These are phyloP conservation scores for Alliaria petiolata DNA, from an alignment of 345 rosid genomes.

Conservation along the genomic window DNA sequence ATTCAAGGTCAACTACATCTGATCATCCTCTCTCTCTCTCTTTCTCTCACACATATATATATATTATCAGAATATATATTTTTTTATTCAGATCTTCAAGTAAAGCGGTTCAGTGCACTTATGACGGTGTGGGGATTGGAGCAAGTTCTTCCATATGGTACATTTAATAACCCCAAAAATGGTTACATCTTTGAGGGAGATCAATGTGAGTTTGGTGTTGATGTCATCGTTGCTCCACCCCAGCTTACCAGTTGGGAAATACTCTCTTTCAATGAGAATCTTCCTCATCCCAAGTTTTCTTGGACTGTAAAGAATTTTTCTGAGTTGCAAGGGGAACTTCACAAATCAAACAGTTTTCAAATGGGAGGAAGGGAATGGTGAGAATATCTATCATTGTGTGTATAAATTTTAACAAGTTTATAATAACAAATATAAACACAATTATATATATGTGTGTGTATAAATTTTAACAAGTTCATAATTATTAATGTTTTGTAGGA, in stretches of 20 bases:
- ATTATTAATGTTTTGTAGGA: neutral
- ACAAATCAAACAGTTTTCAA: neutral
- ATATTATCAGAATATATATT: neutral
- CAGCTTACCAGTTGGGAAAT: slow-evolving; percentile 12
- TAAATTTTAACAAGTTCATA: neutral
- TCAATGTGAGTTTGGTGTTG: slow-evolving; percentile 13
- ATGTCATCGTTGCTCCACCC: neutral
- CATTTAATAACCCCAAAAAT: neutral
- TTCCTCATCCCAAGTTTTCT: neutral
- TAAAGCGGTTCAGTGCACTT: slow-evolving; percentile 5
- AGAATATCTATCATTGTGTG: neutral
- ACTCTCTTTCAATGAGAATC: neutral
- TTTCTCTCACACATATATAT: neutral
- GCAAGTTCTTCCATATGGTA: neutral
- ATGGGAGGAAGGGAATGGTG: neutral
- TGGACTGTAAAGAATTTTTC: neutral
- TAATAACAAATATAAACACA: neutral
- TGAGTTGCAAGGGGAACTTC: neutral
- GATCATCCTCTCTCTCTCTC: neutral
- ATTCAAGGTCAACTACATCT: neutral
- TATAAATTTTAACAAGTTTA: no score
- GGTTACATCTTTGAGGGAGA: neutral
- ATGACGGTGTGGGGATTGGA: neutral
- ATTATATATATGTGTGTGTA: neutral
- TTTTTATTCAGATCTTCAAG: neutral